These are phyloP conservation scores for Pichia sp. DNA, from an alignment of 1,139 yeast species.

Conservation along the genomic window DNA sequence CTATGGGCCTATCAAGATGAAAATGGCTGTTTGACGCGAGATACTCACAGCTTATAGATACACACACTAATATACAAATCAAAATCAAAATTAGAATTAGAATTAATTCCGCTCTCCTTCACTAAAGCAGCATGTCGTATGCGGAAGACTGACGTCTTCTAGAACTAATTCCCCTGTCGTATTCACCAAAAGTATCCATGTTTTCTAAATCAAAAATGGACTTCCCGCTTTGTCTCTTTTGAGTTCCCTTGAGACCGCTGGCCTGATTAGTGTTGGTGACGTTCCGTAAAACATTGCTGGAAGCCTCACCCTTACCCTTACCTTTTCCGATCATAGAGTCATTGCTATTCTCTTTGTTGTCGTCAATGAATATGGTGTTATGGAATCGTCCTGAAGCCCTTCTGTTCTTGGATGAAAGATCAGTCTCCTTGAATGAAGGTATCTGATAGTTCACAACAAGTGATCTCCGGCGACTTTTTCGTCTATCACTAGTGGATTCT, in stretches of 20 bases:
- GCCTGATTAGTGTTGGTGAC: conserved; percentile 5
- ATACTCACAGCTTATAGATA: too few species aligned
- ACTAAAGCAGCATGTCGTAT: conserved; percentile 4
- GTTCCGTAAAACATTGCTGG: conserved; percentile 3
- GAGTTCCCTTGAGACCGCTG: too few species aligned
- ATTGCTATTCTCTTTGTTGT: conserved; percentile 11
- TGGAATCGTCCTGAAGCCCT: conserved; percentile 50
- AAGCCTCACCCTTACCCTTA: too few species aligned
- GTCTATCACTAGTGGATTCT: conserved; percentile 10
- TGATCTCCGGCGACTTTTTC: conserved; percentile 34
- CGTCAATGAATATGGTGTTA: conserved; percentile 10
- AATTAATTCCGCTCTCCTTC: too few species aligned
- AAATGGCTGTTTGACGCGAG: conserved; percentile 61
- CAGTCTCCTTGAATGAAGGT: conserved; percentile 59
- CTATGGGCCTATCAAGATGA: conserved; percentile 79
- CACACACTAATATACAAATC: too few species aligned
- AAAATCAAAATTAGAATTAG: too few species aligned
- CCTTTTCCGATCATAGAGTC: too few species aligned
- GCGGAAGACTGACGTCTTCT: background rate
- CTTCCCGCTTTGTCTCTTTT: background rate
- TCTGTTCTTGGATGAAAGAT: conserved; percentile 53
- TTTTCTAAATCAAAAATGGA: conserved; percentile 12
- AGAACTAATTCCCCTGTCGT: background rate
- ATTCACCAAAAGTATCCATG: conserved; percentile 6
- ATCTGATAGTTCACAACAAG: conserved; percentile 61